A percentile compares a stretch with the other conserved stretches of the same genome.
Conservation (phyloP, 257 asterid genomes). For the Petrea volubilis region DNA sequence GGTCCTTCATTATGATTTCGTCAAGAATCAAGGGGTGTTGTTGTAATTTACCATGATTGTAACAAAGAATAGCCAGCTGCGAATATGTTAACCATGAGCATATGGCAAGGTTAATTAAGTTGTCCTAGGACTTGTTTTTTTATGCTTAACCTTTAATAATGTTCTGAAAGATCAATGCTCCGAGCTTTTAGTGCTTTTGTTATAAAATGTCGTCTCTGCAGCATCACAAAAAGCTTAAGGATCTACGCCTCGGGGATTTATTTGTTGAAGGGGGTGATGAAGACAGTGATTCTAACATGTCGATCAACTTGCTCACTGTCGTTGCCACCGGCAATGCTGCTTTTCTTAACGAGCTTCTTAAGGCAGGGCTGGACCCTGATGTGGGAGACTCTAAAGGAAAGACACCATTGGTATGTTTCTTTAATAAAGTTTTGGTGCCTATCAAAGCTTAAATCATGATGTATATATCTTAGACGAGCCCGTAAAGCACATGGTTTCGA, state of each 20-base stretch:
- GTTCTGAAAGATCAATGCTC: not conserved
- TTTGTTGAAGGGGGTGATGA: slow-evolving; percentile 61
- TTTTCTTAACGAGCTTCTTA: slow-evolving; percentile 84
- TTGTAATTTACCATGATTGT: too few relatives aligned
- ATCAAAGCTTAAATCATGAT: not conserved
- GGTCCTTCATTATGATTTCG: too few relatives aligned
- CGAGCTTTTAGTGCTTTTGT: not conserved
- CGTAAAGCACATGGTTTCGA: not conserved
- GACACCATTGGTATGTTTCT: slow-evolving; percentile 69
- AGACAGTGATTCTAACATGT: slow-evolving; percentile 54
- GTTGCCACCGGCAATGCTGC: slow-evolving; percentile 87
- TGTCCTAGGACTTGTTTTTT: too few relatives aligned
- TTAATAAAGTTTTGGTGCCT: not conserved
- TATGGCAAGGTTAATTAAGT: too few relatives aligned
- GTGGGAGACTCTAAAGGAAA: slow-evolving; percentile 76
- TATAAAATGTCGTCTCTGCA: slow-evolving; percentile 29
- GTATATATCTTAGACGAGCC: not conserved
- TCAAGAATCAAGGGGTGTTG: too few relatives aligned
- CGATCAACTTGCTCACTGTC: slow-evolving; percentile 70
- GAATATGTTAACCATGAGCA: too few relatives aligned
- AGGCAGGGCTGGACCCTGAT: slow-evolving; percentile 84
- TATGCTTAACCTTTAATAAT: not conserved
- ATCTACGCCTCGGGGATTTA: slow-evolving; percentile 58
- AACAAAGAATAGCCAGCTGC: too few relatives aligned
- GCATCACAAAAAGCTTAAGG: slow-evolving; percentile 82